These are phyloP conservation scores for Penicillium sp. DNA, from an alignment of 2,329 filamentous ascomycete species.

Conservation along the genomic window DNA sequence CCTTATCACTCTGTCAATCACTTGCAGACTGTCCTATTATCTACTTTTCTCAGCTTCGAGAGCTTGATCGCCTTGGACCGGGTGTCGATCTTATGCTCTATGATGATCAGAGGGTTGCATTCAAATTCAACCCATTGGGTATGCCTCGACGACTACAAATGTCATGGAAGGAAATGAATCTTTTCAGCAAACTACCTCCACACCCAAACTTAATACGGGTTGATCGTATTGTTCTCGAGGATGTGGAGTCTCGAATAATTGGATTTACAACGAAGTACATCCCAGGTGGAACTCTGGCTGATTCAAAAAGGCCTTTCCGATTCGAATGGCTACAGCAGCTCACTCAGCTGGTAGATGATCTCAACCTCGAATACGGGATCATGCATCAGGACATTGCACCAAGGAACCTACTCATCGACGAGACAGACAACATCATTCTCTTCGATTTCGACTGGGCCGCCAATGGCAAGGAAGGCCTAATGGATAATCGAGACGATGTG, in stretches of 20 bases:
- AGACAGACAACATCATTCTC: conserved; percentile 22
- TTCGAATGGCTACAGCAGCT: conserved; percentile 29
- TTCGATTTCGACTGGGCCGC: conserved; percentile 28
- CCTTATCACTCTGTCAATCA: conserved; percentile 12
- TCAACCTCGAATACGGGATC: conserved; percentile 27
- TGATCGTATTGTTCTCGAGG: conserved; percentile 29
- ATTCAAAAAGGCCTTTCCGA: conserved; percentile 18
- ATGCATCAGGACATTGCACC: conserved; percentile 37
- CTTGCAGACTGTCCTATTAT: conserved; percentile 16
- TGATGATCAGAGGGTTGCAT: conserved; percentile 12
- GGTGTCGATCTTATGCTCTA: conserved; percentile 17
- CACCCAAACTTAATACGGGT: conserved; percentile 33
- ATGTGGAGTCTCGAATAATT: conserved; percentile 26
- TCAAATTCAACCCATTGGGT: conserved; percentile 22
- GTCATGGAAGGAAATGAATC: conserved; percentile 30
- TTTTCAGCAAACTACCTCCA: conserved; percentile 26
- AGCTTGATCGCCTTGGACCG: conserved; percentile 20
- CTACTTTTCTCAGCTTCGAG: conserved; percentile 16
- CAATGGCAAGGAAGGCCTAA: conserved; percentile 16
- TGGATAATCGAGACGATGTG: conserved; percentile 26
- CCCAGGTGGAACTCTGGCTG: conserved; percentile 27
- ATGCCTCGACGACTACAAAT: conserved; percentile 16
- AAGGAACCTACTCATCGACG: conserved; percentile 31
- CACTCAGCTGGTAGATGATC: conserved; percentile 25
- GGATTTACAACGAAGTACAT: conserved; percentile 31